Evolutionary conservation across 768 basidiomycete species (phyloP), one percentile per base, ranked within the genome.

Genomic region (Lentinula detonsa): DNA sequence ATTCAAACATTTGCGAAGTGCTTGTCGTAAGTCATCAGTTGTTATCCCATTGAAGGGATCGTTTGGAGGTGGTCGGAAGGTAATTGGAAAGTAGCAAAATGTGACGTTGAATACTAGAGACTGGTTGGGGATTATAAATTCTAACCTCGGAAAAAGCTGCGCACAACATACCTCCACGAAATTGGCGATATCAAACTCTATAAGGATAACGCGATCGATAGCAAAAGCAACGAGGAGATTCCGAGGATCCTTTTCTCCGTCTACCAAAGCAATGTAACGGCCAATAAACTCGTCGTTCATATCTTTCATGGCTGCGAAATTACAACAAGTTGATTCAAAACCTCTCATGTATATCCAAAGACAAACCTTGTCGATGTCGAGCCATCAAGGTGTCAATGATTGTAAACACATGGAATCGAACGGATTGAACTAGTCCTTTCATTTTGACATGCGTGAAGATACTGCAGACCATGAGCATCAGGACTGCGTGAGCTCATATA

Each of bases 41-140:
- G 88, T 90, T 62, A 99, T 95, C 3, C 90, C 90, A 71, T 96
- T n/a, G n/a, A 21, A 95, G 16, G 93, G 94, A 69, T 98, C 95
- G 65, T 94, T 88, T 1, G 93, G 90, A 16, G 95, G 93, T 8
- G 96, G 94, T 61, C 90, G 83, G 76, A 97, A 99, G 0, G 94
- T 93, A 60, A 99, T 98, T 0, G 97, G 97, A 75, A 98, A 99
- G 72, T 99, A 99, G 72, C 97, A 98, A 72, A 95, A 98, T 0
- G 88, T 91, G 70, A 98, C 87, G 67, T 98, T 93, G 75, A 96
- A 98, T 52, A 21, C 21, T 21, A 98, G 77, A 56, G 88, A 84
- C 94, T 98, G 65, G 37, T 18, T 8, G 40, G 16, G 21, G 23
- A 33, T 28, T 1, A 35, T 37, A 6, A 31, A 45, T 59, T 16